Percentiles rank a stretch among this genome's conserved stretches.
Conservation (phyloP, 2,329 filamentous ascomycete species). For the Grosmannia clavigera region DNA sequence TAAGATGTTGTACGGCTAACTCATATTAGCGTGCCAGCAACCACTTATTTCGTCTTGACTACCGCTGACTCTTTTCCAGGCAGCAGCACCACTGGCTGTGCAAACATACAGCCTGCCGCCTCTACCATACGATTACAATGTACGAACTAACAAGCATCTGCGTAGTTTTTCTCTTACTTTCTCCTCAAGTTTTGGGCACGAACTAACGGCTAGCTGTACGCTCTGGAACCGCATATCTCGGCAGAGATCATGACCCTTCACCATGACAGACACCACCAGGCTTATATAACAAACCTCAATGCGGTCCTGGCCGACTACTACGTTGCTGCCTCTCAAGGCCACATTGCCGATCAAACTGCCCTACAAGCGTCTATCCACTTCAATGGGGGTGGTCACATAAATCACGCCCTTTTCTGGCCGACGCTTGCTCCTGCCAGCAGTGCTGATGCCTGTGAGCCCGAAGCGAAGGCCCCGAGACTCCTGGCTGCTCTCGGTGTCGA, state of each 20-base stretch:
- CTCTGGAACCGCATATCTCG: slow-evolving; percentile 57
- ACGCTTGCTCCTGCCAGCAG: slow-evolving; percentile 52
- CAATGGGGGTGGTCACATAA: slow-evolving; percentile 54
- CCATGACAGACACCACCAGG: slow-evolving; percentile 88
- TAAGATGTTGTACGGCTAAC: not conserved
- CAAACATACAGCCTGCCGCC: slow-evolving; percentile 4
- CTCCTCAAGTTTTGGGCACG: not conserved
- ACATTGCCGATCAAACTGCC: slow-evolving; percentile 46
- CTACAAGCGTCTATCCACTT: slow-evolving; percentile 53
- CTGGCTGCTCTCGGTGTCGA: slow-evolving; percentile 45
- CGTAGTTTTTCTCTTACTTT: not conserved
- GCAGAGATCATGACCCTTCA: slow-evolving; percentile 93
- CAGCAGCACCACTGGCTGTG: not conserved
- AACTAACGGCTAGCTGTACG: slow-evolving; percentile 8
- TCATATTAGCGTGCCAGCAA: too few relatives aligned
- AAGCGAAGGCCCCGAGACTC: slow-evolving; percentile 31
- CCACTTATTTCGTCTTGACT: too few relatives aligned
- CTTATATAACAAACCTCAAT: slow-evolving; percentile 85
- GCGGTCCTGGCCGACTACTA: slow-evolving; percentile 58
- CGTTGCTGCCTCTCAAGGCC: slow-evolving; percentile 38
- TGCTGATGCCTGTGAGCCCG: slow-evolving; percentile 41
- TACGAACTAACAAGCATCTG: slow-evolving; percentile 5
- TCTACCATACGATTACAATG: slow-evolving; percentile 21
- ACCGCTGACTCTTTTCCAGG: not conserved
- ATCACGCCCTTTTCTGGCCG: slow-evolving; percentile 58